Base-by-base conservation (phyloP, 495 filamentous ascomycete species). In the Gamarada debralockiae region DNA sequence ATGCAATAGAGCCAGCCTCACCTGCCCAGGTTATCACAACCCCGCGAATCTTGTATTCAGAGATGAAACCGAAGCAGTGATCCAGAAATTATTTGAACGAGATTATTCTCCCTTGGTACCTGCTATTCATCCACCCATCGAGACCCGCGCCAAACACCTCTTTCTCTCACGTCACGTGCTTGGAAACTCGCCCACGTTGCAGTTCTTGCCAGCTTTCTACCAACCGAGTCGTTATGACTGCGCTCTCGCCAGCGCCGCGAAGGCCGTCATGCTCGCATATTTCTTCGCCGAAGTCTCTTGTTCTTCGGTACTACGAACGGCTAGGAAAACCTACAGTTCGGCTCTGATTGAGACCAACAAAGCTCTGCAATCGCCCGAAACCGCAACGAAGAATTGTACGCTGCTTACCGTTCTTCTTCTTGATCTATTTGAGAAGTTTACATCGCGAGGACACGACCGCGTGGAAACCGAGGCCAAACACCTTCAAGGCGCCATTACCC, bases 371-470 rank as follows among this genome's bases (percentile, higher is more conserved):
- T 23, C 9, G 1, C 34, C 36, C n/a, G 21, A 53, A 13, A 17
- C 23, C 9, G 49, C 49, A 33, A 40, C 13, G 15, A 72, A 77
- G 22, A 82, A 87, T 63, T 68, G 70, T 43, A 82, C 82, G 5
- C 73, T 87, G 56, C 75, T 81, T 21, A 73, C 79, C 0, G 74
- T 82, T 17, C 63, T 87, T 4, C 72, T 85, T 31, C 70, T 87
- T 29, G 76, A 74, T n/a, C 57, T 79, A 0, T 82, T 78, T 44
- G 78, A 67, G 59, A 70, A 42, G 2, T 42, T 42, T 3, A 42
- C 18, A 20, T 10, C n/a, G 18, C 20, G 12, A 22, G 15, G 20
- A 42, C 39, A 42, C 13, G 7, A 3, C 20, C n/a, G 20, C 8
- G 39, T 22, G 39, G n/a, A 10, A 22, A 22, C 14, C 39, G 39